Evolutionary conservation across 1,284 basidiomycete genomes (phyloP).

Genomic region (Cryptococcus depauperatus): DNA sequence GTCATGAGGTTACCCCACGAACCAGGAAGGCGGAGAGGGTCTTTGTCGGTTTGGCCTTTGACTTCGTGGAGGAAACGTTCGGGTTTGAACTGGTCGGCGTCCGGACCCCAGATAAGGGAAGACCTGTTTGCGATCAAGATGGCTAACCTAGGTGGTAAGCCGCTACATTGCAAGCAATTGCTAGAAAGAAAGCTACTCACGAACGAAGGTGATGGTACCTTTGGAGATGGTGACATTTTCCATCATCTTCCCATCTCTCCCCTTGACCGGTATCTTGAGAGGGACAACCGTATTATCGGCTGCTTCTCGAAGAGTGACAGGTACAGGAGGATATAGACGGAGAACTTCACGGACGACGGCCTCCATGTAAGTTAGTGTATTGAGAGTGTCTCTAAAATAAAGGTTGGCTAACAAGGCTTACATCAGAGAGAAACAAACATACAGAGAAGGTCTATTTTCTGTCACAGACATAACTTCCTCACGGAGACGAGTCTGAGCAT

Average conservation of each 20-base stretch:
- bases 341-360: slow-evolving; percentile 61
- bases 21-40: slow-evolving; percentile 50
- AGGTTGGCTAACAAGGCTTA: background rate
- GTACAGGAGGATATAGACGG: slow-evolving; percentile 58
- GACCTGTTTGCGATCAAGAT: slow-evolving; percentile 55
- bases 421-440: slow-evolving; percentile 13
- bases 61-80: slow-evolving; percentile 21
- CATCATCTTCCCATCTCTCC: slow-evolving; percentile 43
- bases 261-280: slow-evolving; percentile 45
- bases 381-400: slow-evolving; percentile 42
- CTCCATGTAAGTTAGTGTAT: slow-evolving; percentile 53
- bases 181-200: slow-evolving; percentile 18
- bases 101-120: slow-evolving; percentile 57
- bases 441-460: slow-evolving; percentile 43
- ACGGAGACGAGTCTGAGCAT: slow-evolving; percentile 55
- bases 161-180: background rate
- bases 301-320: slow-evolving; percentile 56
- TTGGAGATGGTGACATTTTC: slow-evolving; percentile 30
- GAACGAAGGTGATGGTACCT: slow-evolving; percentile 37
- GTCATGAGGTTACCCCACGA: slow-evolving; percentile 59
- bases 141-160: slow-evolving; percentile 20
- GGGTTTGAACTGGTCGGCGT: slow-evolving; percentile 56
- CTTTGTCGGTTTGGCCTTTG: slow-evolving; percentile 6
- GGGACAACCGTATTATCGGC: slow-evolving; percentile 57
- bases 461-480: slow-evolving; percentile 47